Evolutionary conservation across 768 basidiomycete genomes (phyloP).

Genomic region (Megacollybia marginata): DNA sequence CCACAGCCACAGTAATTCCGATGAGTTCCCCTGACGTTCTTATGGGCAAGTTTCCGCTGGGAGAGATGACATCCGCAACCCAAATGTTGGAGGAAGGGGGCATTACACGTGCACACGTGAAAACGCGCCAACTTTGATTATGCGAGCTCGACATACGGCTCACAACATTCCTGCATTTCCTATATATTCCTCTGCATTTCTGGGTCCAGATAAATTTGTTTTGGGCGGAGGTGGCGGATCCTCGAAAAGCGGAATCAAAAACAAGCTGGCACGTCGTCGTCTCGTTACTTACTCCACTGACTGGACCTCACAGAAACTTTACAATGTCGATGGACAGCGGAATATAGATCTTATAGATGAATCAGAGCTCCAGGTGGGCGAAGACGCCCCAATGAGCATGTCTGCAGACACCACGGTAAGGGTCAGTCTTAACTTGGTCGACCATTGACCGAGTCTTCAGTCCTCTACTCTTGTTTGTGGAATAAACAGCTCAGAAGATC

Average conservation of each 20-base stretch:
- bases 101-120: too few species aligned
- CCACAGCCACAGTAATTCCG: slow-evolving; percentile 78
- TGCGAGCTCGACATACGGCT: slow-evolving; percentile 74
- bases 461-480: slow-evolving; percentile 67
- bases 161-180: slow-evolving; percentile 82
- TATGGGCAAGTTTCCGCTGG: slow-evolving; percentile 18
- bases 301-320: slow-evolving; percentile 48
- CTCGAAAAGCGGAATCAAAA: slow-evolving; percentile 84
- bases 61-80: too few species aligned
- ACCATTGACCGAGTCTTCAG: slow-evolving; percentile 15
- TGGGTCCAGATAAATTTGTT: slow-evolving; percentile 62
- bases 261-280: slow-evolving; percentile 67
- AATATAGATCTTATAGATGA: slow-evolving; percentile 55
- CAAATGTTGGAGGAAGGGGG: too few species aligned
- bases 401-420: slow-evolving; percentile 56
- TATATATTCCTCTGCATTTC: slow-evolving; percentile 80
- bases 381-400: slow-evolving; percentile 98
- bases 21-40: slow-evolving; percentile 52
- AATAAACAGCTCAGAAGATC: slow-evolving; percentile 70
- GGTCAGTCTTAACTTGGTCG: neutral
- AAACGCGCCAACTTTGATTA: slow-evolving; percentile 20
- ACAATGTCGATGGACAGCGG: slow-evolving; percentile 47
- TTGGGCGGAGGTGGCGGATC: slow-evolving; percentile 90
- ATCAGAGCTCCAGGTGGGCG: slow-evolving; percentile 67
- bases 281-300: neutral